phyloP scores from a whole-genome alignment of 768 basidiomycete species.

The Lentinula lateritia region DNA sequence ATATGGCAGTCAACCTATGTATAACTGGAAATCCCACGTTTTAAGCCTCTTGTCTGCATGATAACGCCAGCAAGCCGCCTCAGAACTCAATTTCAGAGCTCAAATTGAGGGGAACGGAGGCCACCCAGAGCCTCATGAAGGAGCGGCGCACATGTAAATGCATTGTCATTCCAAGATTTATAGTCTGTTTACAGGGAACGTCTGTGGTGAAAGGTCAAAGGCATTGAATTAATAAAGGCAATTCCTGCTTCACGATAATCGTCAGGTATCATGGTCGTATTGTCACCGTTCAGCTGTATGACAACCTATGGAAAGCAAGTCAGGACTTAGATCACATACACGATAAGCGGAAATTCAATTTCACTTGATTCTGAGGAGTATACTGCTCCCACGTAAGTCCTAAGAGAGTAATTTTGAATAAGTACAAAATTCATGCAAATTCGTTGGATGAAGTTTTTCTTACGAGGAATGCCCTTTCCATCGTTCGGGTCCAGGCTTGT shows the following conservation, averaged over 20 bases:
- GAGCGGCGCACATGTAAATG: too few relatives aligned
- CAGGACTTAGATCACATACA: too few relatives aligned
- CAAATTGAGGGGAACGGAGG: too few relatives aligned
- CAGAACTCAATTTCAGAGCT: too few relatives aligned
- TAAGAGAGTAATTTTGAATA: background rate
- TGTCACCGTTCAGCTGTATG: conserved; percentile 21
- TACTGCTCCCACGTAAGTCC: conserved; percentile 6
- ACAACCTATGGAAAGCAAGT: conserved; percentile 9
- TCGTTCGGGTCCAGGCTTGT: conserved; percentile 25
- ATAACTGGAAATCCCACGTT: too few relatives aligned
- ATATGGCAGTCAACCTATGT: too few relatives aligned
- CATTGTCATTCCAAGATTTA: too few relatives aligned
- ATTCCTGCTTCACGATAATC: conserved; percentile 21
- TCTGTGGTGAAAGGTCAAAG: conserved; percentile 16
- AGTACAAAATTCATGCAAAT: background rate
- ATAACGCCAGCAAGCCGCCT: too few relatives aligned
- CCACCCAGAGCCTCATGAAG: too few relatives aligned
- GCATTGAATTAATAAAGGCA: conserved; percentile 16
- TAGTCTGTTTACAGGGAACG: too few relatives aligned
- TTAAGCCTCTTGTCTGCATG: too few relatives aligned
- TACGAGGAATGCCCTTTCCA: conserved; percentile 18
- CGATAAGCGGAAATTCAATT: background rate
- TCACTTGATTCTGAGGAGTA: conserved; percentile 4
- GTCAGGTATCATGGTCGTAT: conserved; percentile 20
- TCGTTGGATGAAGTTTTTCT: too few relatives aligned